Evolutionary conservation across 352 stramenopile genomes (phyloP).

Genomic region (Phytopythium vexans): DNA sequence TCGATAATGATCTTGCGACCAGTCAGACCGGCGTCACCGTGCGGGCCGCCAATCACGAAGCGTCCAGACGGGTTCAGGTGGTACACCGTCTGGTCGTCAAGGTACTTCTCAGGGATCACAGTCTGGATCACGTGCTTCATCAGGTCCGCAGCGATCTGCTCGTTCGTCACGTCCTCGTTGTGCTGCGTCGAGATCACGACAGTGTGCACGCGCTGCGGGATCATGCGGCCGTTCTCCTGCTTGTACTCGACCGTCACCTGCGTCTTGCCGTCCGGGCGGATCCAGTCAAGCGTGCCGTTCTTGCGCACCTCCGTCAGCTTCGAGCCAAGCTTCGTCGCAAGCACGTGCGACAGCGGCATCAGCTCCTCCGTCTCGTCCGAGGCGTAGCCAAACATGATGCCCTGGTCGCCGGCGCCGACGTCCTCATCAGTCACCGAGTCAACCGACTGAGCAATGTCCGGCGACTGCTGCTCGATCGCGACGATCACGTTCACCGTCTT

Average conservation of each 20-base stretch:
- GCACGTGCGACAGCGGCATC: slow-evolving; percentile 98
- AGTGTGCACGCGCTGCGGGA: slow-evolving; percentile 97
- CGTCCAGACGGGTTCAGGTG: slow-evolving; percentile 98
- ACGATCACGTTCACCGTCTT: slow-evolving; percentile 99
- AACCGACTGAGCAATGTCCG: slow-evolving; percentile 98
- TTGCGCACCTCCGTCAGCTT: slow-evolving; percentile 99
- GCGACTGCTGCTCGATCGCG: slow-evolving; percentile 98
- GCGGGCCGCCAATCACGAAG: slow-evolving; percentile 99
- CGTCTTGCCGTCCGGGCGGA: slow-evolving; percentile 99
- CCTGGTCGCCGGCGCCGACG: slow-evolving; percentile 98
- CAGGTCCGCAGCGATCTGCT: slow-evolving; percentile 97
- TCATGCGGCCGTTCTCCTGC: slow-evolving; percentile 91
- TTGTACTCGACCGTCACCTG: slow-evolving; percentile 99
- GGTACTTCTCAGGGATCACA: slow-evolving; percentile 98
- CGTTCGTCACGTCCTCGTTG: slow-evolving; percentile 97
- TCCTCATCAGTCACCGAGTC: slow-evolving; percentile 96
- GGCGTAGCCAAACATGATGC: slow-evolving; percentile 93
- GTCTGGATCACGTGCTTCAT: slow-evolving; percentile 99
- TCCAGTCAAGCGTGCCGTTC: slow-evolving; percentile 97
- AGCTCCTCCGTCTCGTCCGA: slow-evolving; percentile 96
- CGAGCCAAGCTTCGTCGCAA: slow-evolving; percentile 95
- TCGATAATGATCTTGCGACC: slow-evolving; percentile 99
- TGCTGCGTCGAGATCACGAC: slow-evolving; percentile 99
- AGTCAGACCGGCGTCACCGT: slow-evolving; percentile 98
- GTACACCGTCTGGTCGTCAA: slow-evolving; percentile 99